Evolutionary conservation across 257 asterid species (phyloP).

Genomic region (Solanum raphanifolium): DNA sequence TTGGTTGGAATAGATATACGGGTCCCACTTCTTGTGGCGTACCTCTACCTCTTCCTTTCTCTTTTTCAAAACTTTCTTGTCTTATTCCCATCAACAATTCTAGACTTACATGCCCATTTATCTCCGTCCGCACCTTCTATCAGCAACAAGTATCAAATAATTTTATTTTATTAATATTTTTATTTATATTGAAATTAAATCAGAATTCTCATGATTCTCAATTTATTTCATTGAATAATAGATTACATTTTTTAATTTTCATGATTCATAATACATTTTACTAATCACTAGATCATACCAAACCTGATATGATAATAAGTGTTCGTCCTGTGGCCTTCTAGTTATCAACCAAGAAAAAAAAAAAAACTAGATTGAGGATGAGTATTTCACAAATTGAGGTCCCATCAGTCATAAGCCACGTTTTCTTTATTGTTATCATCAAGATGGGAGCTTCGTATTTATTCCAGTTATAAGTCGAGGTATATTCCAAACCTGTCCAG

Average conservation of each 20-base stretch:
- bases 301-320: not conserved
- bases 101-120: no score
- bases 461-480: not conserved
- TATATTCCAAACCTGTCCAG: not conserved
- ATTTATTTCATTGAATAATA: no score
- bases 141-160: no score
- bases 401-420: not conserved
- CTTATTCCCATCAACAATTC: not conserved
- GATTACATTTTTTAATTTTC: no score
- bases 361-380: not conserved
- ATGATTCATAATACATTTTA: not conserved
- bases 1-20: slow-evolving; percentile 53
- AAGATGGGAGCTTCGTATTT: not conserved
- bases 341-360: not conserved
- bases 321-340: not conserved
- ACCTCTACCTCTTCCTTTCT: not conserved
- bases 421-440: not conserved
- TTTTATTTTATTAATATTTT: no score
- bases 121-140: not conserved
- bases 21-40: slow-evolving; percentile 43
- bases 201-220: no score
- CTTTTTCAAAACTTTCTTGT: not conserved
- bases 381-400: not conserved
- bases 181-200: no score
- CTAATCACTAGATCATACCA: not conserved